Evolutionary conservation across 257 asterid species (phyloP).

Genomic region (Echium plantagineum): DNA sequence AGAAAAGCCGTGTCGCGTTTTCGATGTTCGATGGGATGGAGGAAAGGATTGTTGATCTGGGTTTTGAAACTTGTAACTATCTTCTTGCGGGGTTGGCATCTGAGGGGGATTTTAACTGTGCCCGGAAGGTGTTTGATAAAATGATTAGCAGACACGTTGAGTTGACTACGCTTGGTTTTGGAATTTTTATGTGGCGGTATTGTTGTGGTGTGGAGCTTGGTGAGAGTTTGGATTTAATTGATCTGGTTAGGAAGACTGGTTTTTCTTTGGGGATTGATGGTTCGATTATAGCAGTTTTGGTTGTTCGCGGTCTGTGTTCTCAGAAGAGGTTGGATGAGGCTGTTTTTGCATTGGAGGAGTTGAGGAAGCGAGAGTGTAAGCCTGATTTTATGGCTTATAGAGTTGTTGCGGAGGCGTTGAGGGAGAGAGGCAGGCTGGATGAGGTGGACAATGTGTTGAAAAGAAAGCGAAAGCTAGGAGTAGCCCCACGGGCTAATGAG

Average conservation of each 20-base stretch:
- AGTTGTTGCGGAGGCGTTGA: constrained; percentile 58
- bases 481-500: constrained; percentile 61
- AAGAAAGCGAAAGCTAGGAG: constrained; percentile 86
- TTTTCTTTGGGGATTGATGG: constrained; percentile 50
- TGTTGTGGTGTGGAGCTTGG: constrained; percentile 33
- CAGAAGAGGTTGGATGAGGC: constrained; percentile 38
- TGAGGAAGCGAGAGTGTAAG: constrained; percentile 62
- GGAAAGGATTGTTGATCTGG: constrained; percentile 25
- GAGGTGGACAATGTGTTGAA: constrained; percentile 52
- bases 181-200: constrained; percentile 63
- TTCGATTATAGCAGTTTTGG: constrained; percentile 51
- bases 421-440: constrained; percentile 36
- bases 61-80: constrained; percentile 53
- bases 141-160: constrained; percentile 41
- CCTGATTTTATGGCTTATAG: constrained; percentile 92
- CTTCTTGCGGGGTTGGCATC: constrained; percentile 63
- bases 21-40: constrained; percentile 36
- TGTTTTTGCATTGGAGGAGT: constrained; percentile 41
- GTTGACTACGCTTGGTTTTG: constrained; percentile 64
- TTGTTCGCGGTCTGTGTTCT: constrained; percentile 54
- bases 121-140: constrained; percentile 57
- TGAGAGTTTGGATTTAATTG: constrained; percentile 40
- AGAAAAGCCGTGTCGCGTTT: constrained; percentile 44
- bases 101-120: constrained; percentile 37
- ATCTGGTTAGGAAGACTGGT: constrained; percentile 33